These are phyloP conservation scores for Sideroxylon spinosum DNA, from an alignment of 179 eudicot genomes.

Conservation along the genomic window DNA sequence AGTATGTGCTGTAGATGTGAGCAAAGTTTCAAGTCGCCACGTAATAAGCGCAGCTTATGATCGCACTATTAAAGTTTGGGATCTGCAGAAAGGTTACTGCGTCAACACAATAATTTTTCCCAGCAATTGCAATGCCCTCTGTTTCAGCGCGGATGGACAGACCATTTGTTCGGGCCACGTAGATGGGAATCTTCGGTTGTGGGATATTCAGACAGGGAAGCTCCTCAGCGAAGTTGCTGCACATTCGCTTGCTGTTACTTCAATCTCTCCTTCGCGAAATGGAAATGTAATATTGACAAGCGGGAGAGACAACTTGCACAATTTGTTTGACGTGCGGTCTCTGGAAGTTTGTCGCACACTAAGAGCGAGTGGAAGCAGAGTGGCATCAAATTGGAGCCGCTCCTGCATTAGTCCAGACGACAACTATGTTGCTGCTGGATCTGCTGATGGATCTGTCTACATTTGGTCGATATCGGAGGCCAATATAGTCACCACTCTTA, in stretches of 20 bases:
- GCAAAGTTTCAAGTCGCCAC: conserved; percentile 67
- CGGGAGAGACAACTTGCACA: conserved; percentile 89
- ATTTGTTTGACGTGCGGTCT: conserved; percentile 72
- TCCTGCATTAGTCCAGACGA: conserved; percentile 93
- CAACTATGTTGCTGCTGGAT: conserved; percentile 85
- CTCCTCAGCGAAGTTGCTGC: conserved; percentile 79
- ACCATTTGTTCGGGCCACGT: conserved; percentile 90
- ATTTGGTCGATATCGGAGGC: conserved; percentile 72
- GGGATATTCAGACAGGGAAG: conserved; percentile 87
- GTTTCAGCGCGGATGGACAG: conserved; percentile 70
- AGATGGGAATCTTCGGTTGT: conserved; percentile 80
- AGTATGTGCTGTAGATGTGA: conserved; percentile 89
- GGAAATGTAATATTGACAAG: conserved; percentile 76
- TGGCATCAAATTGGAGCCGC: conserved; percentile 95
- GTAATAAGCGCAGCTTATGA: conserved; percentile 86
- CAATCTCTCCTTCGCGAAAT: conserved; percentile 66
- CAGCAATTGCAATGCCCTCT: conserved; percentile 81
- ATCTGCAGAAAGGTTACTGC: conserved; percentile 80
- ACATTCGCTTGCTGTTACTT: conserved; percentile 77
- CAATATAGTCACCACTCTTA: conserved; percentile 69
- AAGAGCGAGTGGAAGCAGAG: conserved; percentile 63
- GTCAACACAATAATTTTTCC: conserved; percentile 68
- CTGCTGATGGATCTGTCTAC: conserved; percentile 81
- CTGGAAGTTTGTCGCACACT: conserved; percentile 76
- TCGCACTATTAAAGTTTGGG: conserved; percentile 90